These are phyloP conservation scores for Wallacemonas sp. DNA, from an alignment of 208 protist species.

Conservation along the genomic window DNA sequence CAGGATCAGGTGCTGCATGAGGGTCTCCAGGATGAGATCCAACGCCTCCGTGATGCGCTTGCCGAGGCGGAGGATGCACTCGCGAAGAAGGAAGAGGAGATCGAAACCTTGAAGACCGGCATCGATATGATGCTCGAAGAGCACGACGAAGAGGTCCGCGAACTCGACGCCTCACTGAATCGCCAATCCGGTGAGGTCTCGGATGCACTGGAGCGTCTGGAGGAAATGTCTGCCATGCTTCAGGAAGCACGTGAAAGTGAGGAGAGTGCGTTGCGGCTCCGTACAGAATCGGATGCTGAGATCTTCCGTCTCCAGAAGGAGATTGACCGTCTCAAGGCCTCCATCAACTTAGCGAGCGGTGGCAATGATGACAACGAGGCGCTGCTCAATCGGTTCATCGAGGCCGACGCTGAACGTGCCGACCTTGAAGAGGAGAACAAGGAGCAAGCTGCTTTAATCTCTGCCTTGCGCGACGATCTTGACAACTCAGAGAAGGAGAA, in stretches of 20 bases:
- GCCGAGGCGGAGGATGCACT: slow-evolving; percentile 38
- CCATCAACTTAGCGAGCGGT: slow-evolving; percentile 13
- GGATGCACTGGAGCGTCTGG: slow-evolving; percentile 69
- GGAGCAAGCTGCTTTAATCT: slow-evolving; percentile 2
- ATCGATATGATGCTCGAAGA: slow-evolving; percentile 58
- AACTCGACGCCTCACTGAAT: slow-evolving; percentile 54
- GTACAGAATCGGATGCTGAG: slow-evolving; percentile 65
- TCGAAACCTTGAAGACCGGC: slow-evolving; percentile 43
- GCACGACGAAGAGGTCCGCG: slow-evolving; percentile 61
- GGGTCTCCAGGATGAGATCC: slow-evolving; percentile 36
- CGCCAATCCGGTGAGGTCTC: slow-evolving; percentile 60
- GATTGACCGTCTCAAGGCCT: slow-evolving; percentile 48
- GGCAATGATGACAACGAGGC: slow-evolving; percentile 25
- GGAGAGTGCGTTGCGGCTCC: slow-evolving; percentile 48
- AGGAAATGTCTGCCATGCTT: slow-evolving; percentile 79
- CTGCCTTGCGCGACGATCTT: slow-evolving; percentile 5
- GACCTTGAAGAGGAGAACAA: slow-evolving; percentile 23
- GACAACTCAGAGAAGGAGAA: slow-evolving; percentile 14
- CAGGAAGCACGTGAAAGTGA: slow-evolving; percentile 71
- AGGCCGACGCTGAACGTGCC: slow-evolving; percentile 28
- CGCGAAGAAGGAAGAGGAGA: slow-evolving; percentile 45
- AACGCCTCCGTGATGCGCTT: slow-evolving; percentile 38
- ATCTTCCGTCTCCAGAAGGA: slow-evolving; percentile 75
- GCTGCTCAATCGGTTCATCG: slow-evolving; percentile 30
- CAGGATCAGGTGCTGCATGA: slow-evolving; percentile 37